These are phyloP conservation scores for Metschnikowia amazonensis DNA, from an alignment of 805 yeast species.

Conservation along the genomic window DNA sequence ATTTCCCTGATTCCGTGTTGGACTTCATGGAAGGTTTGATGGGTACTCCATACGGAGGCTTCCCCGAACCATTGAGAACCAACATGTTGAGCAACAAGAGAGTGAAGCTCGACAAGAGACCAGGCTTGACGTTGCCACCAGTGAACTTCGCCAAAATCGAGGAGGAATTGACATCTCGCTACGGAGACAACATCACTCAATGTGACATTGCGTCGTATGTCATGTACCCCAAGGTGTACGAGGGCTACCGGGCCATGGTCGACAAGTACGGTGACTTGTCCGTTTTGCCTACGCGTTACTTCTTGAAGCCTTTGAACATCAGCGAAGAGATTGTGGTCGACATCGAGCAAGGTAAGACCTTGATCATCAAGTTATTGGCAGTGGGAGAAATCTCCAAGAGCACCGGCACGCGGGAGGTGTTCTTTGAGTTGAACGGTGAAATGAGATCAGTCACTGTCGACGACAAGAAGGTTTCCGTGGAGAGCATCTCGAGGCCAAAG, in stretches of 20 bases:
- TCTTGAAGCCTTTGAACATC: slow-evolving; percentile 80
- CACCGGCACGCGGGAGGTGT: slow-evolving; percentile 92
- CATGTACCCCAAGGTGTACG: slow-evolving; percentile 98
- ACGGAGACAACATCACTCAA: slow-evolving; percentile 69
- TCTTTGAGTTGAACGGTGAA: slow-evolving; percentile 98
- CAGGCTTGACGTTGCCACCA: slow-evolving; percentile 88
- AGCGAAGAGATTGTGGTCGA: slow-evolving; percentile 87
- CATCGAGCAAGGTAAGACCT: slow-evolving; percentile 91
- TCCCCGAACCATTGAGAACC: slow-evolving; percentile 98
- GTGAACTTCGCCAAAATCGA: slow-evolving; percentile 69
- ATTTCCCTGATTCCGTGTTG: slow-evolving; percentile 97
- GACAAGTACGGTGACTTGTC: slow-evolving; percentile 89
- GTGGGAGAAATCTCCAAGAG: slow-evolving; percentile 81
- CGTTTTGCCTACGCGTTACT: slow-evolving; percentile 87
- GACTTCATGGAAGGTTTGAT: slow-evolving; percentile 98
- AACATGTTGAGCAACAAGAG: slow-evolving; percentile 89
- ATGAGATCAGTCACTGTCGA: slow-evolving; percentile 91
- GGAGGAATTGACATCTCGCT: slow-evolving; percentile 71
- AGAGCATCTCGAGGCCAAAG: slow-evolving; percentile 81
- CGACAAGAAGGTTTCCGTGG: slow-evolving; percentile 83
- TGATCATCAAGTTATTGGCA: slow-evolving; percentile 88
- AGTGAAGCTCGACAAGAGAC: slow-evolving; percentile 82
- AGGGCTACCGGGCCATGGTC: slow-evolving; percentile 68
- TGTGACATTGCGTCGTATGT: slow-evolving; percentile 90
- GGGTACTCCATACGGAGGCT: slow-evolving; percentile 99